Percentiles rank a stretch among this genome's conserved stretches.
Conservation (phyloP, 1,284 basidiomycete species). For the Sanghuangporus sanghuang region DNA sequence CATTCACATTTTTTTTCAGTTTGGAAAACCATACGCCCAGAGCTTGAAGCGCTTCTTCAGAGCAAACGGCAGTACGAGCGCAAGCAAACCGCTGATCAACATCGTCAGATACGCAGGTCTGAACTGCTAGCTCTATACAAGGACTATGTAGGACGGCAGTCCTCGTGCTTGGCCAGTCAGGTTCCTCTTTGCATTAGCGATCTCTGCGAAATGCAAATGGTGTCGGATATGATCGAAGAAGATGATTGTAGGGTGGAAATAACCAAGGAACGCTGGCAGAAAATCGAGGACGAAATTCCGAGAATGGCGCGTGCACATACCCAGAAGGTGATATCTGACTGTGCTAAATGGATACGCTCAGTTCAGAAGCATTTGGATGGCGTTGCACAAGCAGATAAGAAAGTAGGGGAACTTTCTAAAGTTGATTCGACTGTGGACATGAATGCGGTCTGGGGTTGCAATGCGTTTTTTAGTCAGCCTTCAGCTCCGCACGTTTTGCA, state of each 20-base stretch:
- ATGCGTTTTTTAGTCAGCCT: too few species aligned
- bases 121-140: neutral
- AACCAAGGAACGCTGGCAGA: neutral
- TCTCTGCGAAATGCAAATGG: neutral
- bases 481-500: too few species aligned
- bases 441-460: too few species aligned
- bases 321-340: too few species aligned
- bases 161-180: neutral
- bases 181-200: neutral
- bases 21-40: neutral
- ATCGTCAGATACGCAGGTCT: neutral
- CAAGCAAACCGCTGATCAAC: neutral
- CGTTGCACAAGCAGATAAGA: too few species aligned
- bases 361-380: too few species aligned
- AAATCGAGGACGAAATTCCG: too few species aligned
- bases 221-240: conserved; percentile 1
- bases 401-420: too few species aligned
- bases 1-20: neutral
- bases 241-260: neutral
- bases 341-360: too few species aligned
- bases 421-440: too few species aligned
- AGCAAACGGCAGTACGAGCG: neutral
- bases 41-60: neutral
- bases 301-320: too few species aligned
- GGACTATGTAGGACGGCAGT: neutral